Evolutionary conservation across 345 rosid species (phyloP), one percentile per base, ranked within the genome.

Genomic region (Angophora floribunda): DNA sequence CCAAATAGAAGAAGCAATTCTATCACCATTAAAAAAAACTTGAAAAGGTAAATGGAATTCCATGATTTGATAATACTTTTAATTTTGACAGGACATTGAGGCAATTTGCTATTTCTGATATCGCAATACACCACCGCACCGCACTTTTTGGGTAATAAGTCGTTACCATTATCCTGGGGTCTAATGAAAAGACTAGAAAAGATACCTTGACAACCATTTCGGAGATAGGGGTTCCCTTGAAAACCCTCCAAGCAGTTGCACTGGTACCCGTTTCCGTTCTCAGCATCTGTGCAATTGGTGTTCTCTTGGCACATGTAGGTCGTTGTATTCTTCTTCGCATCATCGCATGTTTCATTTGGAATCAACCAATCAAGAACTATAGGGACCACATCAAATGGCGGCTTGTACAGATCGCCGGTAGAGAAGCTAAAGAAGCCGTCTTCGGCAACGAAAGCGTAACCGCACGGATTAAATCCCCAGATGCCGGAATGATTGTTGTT

Each of bases 361-460:
- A 55, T 55, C 21, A 55, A 55, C 61, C 61, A 91, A 51, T 91
- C 92, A 2, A 91, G 57, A 32, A 90, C 90, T 70, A 63, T 5
- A 1, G 91, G 91, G 2, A 51, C 51, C 26, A 5, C 24, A 9
- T 16, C 49, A 6, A 28, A 13, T 1, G 7, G 16, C 7, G 4
- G 45, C 2, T 49, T 6, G 12, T 32, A 0, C 32, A 90, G 87
- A 59, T 44, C 4, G 4, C 7, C 67, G 3, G 21, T 28, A 2
- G 88, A 57, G 88, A 91, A 91, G 36, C 36, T 85, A 75, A 91
- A 91, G 24, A 13, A 24, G 70, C 28, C 86, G 17, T 89, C 85
- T 50, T 61, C 84, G 13, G 88, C 92, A 59, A 91, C 63, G 50
- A 91, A 91, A 26, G 90, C 90, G 53, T 86, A 89, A 59, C 92